Percentiles rank a stretch among this genome's conserved stretches.
phyloP scores from a whole-genome alignment of 148 eudicot species.

The Rhododendron griersonianum region DNA sequence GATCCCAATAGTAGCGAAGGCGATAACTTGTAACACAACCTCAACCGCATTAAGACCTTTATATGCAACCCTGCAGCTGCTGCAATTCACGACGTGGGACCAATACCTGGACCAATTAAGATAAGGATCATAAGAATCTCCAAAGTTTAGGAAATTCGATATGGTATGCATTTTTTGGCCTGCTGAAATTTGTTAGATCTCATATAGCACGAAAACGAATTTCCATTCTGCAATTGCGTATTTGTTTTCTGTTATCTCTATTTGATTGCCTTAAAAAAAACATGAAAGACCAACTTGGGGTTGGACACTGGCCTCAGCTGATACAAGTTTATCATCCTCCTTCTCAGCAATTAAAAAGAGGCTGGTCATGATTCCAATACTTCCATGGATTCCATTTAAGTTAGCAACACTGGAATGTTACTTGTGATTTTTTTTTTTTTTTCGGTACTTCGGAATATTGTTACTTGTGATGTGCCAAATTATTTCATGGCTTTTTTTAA shows the following conservation, averaged over 20 bases:
- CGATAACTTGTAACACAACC: conserved; percentile 41
- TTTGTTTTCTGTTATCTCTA: neutral
- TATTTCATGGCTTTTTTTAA: neutral
- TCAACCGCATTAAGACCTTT: conserved; percentile 49
- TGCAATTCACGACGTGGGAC: conserved; percentile 64
- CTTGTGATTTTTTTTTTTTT: neutral
- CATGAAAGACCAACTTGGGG: neutral
- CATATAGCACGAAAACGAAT: neutral
- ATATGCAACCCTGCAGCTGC: conserved; percentile 64
- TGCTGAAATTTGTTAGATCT: neutral
- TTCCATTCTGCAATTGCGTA: neutral
- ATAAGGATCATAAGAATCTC: neutral
- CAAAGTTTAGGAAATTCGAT: neutral
- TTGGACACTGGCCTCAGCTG: neutral
- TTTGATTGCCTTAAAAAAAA: neutral
- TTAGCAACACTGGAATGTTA: neutral
- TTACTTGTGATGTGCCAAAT: neutral
- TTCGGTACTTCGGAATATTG: neutral
- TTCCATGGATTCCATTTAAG: neutral
- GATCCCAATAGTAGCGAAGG: conserved; percentile 44
- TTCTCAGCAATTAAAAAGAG: neutral
- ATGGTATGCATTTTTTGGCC: neutral
- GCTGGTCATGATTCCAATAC: neutral
- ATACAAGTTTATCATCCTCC: neutral
- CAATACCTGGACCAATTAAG: conserved; percentile 51